Evolutionary conservation across 2,329 filamentous ascomycete species (phyloP), one percentile per base, ranked within the genome.

Genomic region (Curvularia lunata): DNA sequence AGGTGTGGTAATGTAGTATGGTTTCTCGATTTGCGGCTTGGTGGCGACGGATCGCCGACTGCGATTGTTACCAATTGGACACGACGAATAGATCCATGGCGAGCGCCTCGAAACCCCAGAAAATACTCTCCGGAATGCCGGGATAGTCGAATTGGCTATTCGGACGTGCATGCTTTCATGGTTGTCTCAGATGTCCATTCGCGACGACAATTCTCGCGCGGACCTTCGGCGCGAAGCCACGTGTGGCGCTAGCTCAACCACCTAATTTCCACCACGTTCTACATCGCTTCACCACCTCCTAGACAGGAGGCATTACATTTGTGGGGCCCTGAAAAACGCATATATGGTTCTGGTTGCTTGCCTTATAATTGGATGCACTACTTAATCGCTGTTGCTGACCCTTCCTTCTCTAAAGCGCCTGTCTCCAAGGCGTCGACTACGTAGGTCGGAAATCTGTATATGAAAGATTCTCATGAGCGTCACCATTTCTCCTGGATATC

Each of bases 1-100:
- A 2, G 95, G 95, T 8, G 92, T 96, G 5, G 95, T 98, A 70
- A 97, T 84, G 82, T 98, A 99, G 81, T 89, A 97, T 8, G 94
- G 92, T 80, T 98, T 98, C 59, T 63, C 54, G 8, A 65, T 21
- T n/a, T 62, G 21, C 16, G 65, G 32, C 53, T 67, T 62, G 12
- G 68, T 64, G 43, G 70, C 63, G 28, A 63, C 48, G 45, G 57
- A 61, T 30, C 63, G 68, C 27, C 62, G 68, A 48, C 46, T 61
- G 47, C 51, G 61, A 19, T 46, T 58, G 56, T 62, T 63, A 41
- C 54, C 61, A 37, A 57, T 48, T 38, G 61, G 63, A 46, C 68
- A 74, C 52, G 66, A 61, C 19, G 54, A 61, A 48, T 65, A 73
- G 28, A 61, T 57, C 74, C 70, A 75, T 34, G 62, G 51, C 8